Percentiles rank a stretch among this genome's conserved stretches.
Conservation (phyloP, 2,329 filamentous ascomycete species). For the Talaromyces sp. region DNA sequence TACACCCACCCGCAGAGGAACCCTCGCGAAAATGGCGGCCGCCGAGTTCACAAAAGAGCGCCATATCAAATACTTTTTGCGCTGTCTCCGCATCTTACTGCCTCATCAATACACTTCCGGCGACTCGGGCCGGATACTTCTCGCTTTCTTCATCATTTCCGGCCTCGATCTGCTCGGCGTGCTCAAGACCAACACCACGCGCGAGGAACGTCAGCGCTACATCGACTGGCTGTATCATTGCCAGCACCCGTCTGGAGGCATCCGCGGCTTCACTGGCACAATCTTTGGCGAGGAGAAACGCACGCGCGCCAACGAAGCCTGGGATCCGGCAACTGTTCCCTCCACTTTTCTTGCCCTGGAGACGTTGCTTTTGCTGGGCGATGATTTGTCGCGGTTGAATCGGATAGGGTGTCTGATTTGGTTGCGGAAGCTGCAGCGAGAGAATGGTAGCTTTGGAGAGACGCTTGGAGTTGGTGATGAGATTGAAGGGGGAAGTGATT, state of each 20-base stretch:
- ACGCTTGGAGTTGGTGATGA: slow-evolving; percentile 55
- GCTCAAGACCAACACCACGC: slow-evolving; percentile 49
- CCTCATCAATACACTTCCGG: slow-evolving; percentile 79
- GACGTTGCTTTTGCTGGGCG: slow-evolving; percentile 60
- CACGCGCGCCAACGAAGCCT: slow-evolving; percentile 49
- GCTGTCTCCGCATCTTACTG: slow-evolving; percentile 75
- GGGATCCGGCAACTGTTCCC: slow-evolving; percentile 76
- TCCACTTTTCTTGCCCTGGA: slow-evolving; percentile 86
- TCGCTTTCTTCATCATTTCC: slow-evolving; percentile 83
- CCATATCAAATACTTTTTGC: slow-evolving; percentile 88
- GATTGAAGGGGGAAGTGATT: slow-evolving; percentile 75
- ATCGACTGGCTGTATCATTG: slow-evolving; percentile 76
- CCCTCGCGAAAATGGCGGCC: slow-evolving; percentile 18
- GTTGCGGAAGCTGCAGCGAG: slow-evolving; percentile 69
- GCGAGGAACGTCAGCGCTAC: slow-evolving; percentile 50
- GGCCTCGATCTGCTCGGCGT: slow-evolving; percentile 74
- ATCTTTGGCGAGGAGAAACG: slow-evolving; percentile 44
- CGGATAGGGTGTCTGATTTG: slow-evolving; percentile 64
- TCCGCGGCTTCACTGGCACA: slow-evolving; percentile 75
- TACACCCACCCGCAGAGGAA: neutral
- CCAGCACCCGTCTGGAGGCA: slow-evolving; percentile 81
- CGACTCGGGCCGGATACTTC: slow-evolving; percentile 83
- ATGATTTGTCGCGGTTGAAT: slow-evolving; percentile 61
- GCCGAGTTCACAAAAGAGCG: slow-evolving; percentile 43
- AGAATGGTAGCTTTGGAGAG: slow-evolving; percentile 89